These are phyloP conservation scores for Oropetium thomaeum DNA, from an alignment of 176 grass and related monocot genomes.

Conservation along the genomic window DNA sequence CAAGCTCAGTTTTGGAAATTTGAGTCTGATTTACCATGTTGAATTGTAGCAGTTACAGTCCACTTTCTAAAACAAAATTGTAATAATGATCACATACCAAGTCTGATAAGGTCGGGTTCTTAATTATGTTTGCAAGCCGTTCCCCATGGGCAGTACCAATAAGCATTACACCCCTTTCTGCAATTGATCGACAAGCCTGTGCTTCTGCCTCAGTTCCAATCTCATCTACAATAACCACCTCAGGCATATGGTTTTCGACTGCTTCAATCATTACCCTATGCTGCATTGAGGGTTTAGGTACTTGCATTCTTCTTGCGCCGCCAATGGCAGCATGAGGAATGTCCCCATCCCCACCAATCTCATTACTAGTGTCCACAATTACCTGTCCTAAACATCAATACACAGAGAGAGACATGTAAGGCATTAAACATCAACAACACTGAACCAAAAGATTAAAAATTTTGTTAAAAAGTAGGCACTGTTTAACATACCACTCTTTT, in stretches of 20 bases:
- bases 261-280: constrained; percentile 98
- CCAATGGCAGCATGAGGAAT: constrained; percentile 95
- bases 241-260: constrained; percentile 98
- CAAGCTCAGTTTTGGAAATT: constrained; percentile 9
- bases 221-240: constrained; percentile 96
- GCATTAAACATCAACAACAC: constrained; percentile 3
- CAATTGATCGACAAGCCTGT: constrained; percentile 88
- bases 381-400: constrained; percentile 84
- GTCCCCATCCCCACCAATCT: constrained; percentile 96
- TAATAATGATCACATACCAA: constrained; percentile 52
- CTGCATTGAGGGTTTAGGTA: constrained; percentile 92
- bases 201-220: constrained; percentile 94
- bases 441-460: constrained; percentile 18
- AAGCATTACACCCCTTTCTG: constrained; percentile 96
- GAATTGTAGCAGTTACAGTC: background rate
- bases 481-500: constrained; percentile 81
- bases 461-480: background rate
- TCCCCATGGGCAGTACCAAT: constrained; percentile 98
- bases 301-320: constrained; percentile 96
- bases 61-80: constrained; percentile 5
- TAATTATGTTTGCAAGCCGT: constrained; percentile 79
- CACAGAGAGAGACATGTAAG: constrained; percentile 36
- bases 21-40: background rate
- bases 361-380: constrained; percentile 97
- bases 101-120: constrained; percentile 91